phyloP scores from a whole-genome alignment of 2,329 filamentous ascomycete species.

The Botrytis aclada region DNA sequence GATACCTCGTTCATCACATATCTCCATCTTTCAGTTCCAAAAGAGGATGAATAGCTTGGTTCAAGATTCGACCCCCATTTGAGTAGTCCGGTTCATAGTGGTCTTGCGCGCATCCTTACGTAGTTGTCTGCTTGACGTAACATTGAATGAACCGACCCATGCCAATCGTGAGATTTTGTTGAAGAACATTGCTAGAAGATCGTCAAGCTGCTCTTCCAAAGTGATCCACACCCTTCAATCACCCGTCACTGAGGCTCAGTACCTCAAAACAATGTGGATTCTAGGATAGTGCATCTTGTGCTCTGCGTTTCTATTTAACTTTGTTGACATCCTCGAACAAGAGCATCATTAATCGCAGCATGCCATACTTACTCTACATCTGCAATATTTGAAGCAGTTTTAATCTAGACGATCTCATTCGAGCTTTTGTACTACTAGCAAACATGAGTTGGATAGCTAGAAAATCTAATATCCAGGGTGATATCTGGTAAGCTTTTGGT shows the following conservation, averaged over 20 bases:
- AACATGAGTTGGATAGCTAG: slow-evolving; percentile 1
- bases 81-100: neutral
- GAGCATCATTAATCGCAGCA: neutral
- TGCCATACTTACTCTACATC: neutral
- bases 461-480: slow-evolving; percentile 9
- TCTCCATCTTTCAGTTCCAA: neutral
- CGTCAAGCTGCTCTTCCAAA: neutral
- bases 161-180: neutral
- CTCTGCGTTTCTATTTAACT: neutral
- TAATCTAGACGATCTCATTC: neutral
- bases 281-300: neutral
- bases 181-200: neutral
- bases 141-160: neutral
- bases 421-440: neutral
- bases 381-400: neutral
- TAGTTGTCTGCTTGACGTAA: neutral
- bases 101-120: neutral
- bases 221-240: neutral
- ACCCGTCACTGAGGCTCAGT: neutral
- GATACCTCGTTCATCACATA: neutral
- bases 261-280: neutral
- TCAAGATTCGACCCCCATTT: neutral
- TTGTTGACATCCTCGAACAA: neutral
- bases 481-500: neutral
- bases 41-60: neutral